Evolutionary conservation across 1,139 yeast genomes (phyloP).

Genomic region (Tardiomyces digboiensis): DNA sequence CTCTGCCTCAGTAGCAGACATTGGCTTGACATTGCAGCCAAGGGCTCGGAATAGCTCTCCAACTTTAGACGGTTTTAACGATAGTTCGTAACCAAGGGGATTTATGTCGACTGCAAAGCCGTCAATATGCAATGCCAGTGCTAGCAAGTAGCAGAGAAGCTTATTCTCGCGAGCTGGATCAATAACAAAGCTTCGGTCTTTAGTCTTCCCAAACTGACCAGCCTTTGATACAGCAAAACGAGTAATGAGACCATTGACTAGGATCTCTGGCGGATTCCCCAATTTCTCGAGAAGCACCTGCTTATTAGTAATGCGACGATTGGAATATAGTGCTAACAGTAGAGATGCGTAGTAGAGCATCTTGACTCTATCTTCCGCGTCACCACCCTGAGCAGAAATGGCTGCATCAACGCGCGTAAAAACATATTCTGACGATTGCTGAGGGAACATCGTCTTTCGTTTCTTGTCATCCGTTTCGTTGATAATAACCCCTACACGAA

Average conservation of each 20-base stretch:
- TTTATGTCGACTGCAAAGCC: conserved; percentile 66
- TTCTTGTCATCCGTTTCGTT: conserved; percentile 40
- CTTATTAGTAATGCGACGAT: conserved; percentile 57
- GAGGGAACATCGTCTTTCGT: conserved; percentile 54
- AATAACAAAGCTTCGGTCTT: conserved; percentile 61
- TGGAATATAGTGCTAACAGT: conserved; percentile 67
- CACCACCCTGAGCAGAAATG: conserved; percentile 13
- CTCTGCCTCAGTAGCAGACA: conserved; percentile 75
- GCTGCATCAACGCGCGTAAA: conserved; percentile 23
- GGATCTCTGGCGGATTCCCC: conserved; percentile 58
- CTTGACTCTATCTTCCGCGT: conserved; percentile 49
- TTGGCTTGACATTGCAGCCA: conserved; percentile 72
- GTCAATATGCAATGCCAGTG: conserved; percentile 65
- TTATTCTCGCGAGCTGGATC: conserved; percentile 89
- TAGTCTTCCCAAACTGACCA: conserved; percentile 61
- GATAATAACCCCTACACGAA: conserved; percentile 51
- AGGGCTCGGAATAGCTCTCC: conserved; percentile 63
- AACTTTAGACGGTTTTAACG: conserved; percentile 69
- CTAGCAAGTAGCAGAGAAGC: conserved; percentile 68
- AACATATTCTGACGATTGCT: conserved; percentile 45
- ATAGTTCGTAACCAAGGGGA: conserved; percentile 79
- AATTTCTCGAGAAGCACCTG: conserved; percentile 51
- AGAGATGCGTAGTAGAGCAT: conserved; percentile 71
- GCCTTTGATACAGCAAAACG: conserved; percentile 48
- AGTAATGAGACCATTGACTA: conserved; percentile 64